These are phyloP conservation scores for Nothophoma quercina DNA, from an alignment of 2,329 filamentous ascomycete species.

Conservation along the genomic window DNA sequence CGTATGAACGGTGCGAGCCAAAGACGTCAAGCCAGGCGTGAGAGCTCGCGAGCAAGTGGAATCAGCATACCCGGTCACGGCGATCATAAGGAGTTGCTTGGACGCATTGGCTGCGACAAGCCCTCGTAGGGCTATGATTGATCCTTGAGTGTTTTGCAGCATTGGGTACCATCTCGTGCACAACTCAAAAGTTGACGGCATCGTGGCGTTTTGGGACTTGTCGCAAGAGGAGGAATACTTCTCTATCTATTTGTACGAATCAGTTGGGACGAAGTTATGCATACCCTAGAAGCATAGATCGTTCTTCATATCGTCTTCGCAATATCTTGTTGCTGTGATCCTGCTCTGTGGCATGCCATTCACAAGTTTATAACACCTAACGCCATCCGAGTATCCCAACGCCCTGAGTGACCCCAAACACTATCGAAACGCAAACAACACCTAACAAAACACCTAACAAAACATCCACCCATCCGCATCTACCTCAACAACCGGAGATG, in stretches of 20 bases:
- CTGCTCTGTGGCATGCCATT: too few relatives aligned
- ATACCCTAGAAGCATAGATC: conserved; percentile 19
- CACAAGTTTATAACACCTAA: neutral
- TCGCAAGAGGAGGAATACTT: conserved; percentile 9
- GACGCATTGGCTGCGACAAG: conserved; percentile 84
- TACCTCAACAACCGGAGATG: neutral
- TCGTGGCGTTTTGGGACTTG: conserved; percentile 4
- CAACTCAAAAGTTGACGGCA: conserved; percentile 7
- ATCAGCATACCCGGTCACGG: conserved; percentile 74
- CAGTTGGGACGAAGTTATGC: conserved; percentile 1
- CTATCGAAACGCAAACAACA: neutral
- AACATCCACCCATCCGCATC: neutral
- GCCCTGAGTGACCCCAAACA: neutral
- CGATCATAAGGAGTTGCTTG: conserved; percentile 81
- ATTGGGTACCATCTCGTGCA: neutral
- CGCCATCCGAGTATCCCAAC: neutral
- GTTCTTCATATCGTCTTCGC: neutral
- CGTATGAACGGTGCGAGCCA: conserved; percentile 51
- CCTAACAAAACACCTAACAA: neutral
- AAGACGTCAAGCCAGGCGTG: conserved; percentile 61
- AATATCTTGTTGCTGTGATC: too few relatives aligned
- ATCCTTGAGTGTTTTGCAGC: neutral
- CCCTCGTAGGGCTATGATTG: conserved; percentile 40
- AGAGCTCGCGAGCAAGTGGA: conserved; percentile 56
- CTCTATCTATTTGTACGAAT: conserved; percentile 7